These are phyloP conservation scores for Neltuma alba DNA, from an alignment of 306 rosid genomes.

Conservation along the genomic window DNA sequence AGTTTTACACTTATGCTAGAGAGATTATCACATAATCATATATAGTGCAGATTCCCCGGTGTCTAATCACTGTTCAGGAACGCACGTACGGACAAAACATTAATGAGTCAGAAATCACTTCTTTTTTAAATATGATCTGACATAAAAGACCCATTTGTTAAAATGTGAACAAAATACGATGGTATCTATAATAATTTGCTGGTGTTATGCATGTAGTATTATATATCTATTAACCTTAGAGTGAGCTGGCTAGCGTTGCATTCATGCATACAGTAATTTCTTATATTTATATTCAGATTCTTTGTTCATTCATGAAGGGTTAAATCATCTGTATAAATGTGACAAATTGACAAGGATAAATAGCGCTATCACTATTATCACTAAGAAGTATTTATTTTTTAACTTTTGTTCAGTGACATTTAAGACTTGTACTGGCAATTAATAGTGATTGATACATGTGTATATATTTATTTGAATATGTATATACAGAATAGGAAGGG, in stretches of 20 bases:
- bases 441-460: background rate
- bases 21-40: conserved; percentile 5
- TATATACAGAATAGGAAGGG: background rate
- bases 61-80: conserved; percentile 25
- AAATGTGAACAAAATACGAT: background rate
- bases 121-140: background rate
- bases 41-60: conserved; percentile 8
- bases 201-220: conserved; percentile 24
- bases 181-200: background rate
- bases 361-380: no score
- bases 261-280: background rate
- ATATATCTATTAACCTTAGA: background rate
- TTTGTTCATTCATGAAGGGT: conserved; percentile 1
- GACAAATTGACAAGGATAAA: background rate
- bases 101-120: conserved; percentile 32
- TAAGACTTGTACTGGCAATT: background rate
- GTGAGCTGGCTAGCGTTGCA: background rate
- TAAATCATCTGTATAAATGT: conserved; percentile 3
- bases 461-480: background rate
- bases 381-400: background rate
- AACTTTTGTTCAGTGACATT: background rate
- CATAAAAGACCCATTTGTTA: background rate
- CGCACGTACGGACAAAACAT: conserved; percentile 40
- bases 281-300: background rate
- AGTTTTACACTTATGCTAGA: conserved; percentile 4